Evolutionary conservation across 2,329 filamentous ascomycete species (phyloP).

Genomic region (Trichothecium roseum): DNA sequence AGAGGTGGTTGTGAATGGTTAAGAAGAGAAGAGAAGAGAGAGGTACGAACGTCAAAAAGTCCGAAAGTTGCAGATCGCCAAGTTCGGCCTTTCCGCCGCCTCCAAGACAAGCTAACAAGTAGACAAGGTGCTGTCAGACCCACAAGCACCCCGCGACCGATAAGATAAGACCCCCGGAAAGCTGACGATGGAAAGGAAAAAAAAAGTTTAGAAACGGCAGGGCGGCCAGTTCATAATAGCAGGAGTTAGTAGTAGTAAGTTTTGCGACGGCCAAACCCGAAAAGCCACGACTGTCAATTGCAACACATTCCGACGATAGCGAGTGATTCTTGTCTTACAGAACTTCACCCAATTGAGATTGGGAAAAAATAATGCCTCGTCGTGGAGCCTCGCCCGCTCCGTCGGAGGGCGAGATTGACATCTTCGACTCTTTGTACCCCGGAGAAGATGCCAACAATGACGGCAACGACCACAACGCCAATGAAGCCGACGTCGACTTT

Average conservation of each 20-base stretch:
- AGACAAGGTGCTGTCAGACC: no score
- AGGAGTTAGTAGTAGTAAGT: no score
- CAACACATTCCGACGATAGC: no score
- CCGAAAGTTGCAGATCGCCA: conserved; percentile 1
- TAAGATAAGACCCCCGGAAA: conserved; percentile 24
- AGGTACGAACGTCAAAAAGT: conserved; percentile 2
- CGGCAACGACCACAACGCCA: conserved; percentile 23
- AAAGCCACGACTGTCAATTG: no score
- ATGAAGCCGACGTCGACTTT: conserved; percentile 38
- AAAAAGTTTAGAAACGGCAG: conserved; percentile 7
- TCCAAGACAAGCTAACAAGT: no score
- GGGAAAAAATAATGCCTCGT: conserved; percentile 51
- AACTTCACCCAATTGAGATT: no score
- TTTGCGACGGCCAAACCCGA: no score
- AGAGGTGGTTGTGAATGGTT: no score
- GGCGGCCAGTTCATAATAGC: no score
- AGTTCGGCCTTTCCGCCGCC: no score
- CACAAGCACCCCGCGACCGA: conserved; percentile 20
- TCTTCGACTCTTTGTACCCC: conserved; percentile 66
- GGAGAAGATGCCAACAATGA: conserved; percentile 32
- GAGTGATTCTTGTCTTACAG: no score
- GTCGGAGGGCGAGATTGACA: conserved; percentile 89
- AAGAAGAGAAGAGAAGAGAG: no score
- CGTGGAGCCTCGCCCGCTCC: conserved; percentile 69
- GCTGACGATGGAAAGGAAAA: conserved; percentile 23